A percentile compares a stretch with the other conserved stretches of the same genome.
These are phyloP conservation scores for Eugenia klotzschiana DNA, from an alignment of 441 rosid genomes.

Conservation along the genomic window DNA sequence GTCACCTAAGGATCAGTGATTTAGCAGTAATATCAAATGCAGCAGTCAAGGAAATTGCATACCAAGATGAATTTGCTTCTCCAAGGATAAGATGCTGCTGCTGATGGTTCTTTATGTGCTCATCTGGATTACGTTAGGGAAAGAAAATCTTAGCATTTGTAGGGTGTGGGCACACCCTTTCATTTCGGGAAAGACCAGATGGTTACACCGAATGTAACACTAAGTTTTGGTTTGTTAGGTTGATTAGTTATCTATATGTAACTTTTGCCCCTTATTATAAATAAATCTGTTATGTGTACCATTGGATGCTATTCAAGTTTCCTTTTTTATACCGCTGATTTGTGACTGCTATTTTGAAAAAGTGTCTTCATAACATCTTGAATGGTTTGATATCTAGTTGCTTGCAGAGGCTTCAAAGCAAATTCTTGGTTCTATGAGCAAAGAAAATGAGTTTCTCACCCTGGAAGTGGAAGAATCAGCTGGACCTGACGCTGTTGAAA, in stretches of 20 bases:
- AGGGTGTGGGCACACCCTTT: not conserved
- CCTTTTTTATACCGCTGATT: not conserved
- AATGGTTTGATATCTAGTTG: slow-evolving; percentile 57
- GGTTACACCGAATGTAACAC: not conserved
- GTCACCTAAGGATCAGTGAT: not conserved
- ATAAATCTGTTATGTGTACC: not conserved
- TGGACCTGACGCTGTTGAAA: slow-evolving; percentile 36
- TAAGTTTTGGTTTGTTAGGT: not conserved
- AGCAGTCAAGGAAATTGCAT: not conserved
- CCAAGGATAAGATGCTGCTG: not conserved
- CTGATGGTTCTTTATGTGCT: not conserved
- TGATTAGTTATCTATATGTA: not conserved
- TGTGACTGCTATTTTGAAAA: not conserved
- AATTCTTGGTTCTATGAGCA: slow-evolving; percentile 50
- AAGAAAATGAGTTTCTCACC: slow-evolving; percentile 41
- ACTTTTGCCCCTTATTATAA: not conserved
- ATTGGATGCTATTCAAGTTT: not conserved
- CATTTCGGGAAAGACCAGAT: not conserved
- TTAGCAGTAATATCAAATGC: not conserved
- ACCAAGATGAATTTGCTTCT: not conserved
- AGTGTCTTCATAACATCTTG: slow-evolving; percentile 6
- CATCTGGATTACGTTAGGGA: not conserved
- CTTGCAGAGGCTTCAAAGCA: slow-evolving; percentile 92
- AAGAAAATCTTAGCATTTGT: not conserved
- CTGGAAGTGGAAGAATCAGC: slow-evolving; percentile 61